Conservation (phyloP, 2,329 filamentous ascomycete genomes). For the Septoria linicola region DNA sequence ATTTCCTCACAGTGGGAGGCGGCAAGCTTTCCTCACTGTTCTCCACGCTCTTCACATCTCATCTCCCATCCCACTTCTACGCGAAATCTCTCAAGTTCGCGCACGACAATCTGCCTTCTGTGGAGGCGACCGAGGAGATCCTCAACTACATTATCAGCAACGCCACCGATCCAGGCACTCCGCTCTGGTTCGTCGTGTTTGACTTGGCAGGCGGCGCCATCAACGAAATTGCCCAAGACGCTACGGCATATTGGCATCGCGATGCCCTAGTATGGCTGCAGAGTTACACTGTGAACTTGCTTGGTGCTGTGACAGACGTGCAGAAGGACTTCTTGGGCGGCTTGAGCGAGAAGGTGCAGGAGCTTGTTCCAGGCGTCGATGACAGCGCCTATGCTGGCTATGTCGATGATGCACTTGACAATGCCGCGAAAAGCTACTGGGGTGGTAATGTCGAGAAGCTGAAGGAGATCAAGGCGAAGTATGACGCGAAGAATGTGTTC, state of each 20-base stretch:
- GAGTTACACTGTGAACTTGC: conserved; percentile 18
- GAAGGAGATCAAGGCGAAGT: conserved; percentile 34
- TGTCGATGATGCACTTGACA: conserved; percentile 34
- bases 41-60: conserved; percentile 14
- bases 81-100: conserved; percentile 20
- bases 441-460: conserved; percentile 33
- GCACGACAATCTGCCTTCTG: conserved; percentile 6
- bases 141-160: conserved; percentile 20
- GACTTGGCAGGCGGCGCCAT: conserved; percentile 21
- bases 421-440: conserved; percentile 33
- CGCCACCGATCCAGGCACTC: conserved; percentile 11
- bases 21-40: conserved; percentile 16
- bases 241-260: conserved; percentile 20
- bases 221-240: conserved; percentile 16
- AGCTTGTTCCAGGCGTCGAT: conserved; percentile 11
- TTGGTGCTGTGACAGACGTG: conserved; percentile 1
- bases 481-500: conserved; percentile 34
- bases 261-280: conserved; percentile 24
- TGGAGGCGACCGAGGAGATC: conserved; percentile 9
- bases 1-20: neutral
- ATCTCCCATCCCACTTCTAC: conserved; percentile 24
- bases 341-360: conserved; percentile 5
- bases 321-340: conserved; percentile 15
- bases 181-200: conserved; percentile 24
- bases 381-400: conserved; percentile 24